Base-by-base conservation (phyloP, 352 stramenopile species). In the Peronosclerospora sorghi region DNA sequence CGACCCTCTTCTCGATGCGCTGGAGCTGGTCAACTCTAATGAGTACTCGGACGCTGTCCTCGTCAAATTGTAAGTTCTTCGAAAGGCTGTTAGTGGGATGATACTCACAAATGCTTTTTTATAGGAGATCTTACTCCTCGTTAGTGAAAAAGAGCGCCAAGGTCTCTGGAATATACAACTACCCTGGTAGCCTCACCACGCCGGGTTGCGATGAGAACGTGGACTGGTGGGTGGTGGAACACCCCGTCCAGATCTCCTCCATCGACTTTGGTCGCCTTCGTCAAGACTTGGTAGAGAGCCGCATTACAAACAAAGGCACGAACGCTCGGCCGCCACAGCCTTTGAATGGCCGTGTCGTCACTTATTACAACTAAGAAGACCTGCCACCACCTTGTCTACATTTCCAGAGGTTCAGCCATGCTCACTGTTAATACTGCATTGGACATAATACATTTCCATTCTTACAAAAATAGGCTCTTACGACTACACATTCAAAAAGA, bases 51-150 rank as follows among this genome's bases (percentile, higher is more conserved):
- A 15, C 15, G 35, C 37, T 14, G 37, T 38, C 14, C 32, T 54
- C 20, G 34, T 59, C 19, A 35, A 49, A 9, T 35, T 59, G 51
- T 59, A 59, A 30, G 51, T 53, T 4, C 5, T 26, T 26, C 21
- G 6, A 26, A 6, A 26, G 3, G 21, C 21, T 26, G 4, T 26
- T 26, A 26, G 6, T 6, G 6, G 21, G 3, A 6, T 26, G 21
- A 26, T 7, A 26, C 21, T 26, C 21, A 26, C 21, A 26, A 26
- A 26, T 26, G 3, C 4, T 3, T 26, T 26, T 26, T 26, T 7
- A 26, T 26, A 61, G 47, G 43, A 32, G 14, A 1, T 62, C 51
- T 9, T 83, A 83, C 48, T 64, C 73, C 2, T 53, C 62, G 20
- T 12, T 83, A 45, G 49, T 80, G 17, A 71, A 65, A 40, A 51